These are phyloP conservation scores for Kalmusia sp. DNA, from an alignment of 2,329 filamentous ascomycete species.

Conservation along the genomic window DNA sequence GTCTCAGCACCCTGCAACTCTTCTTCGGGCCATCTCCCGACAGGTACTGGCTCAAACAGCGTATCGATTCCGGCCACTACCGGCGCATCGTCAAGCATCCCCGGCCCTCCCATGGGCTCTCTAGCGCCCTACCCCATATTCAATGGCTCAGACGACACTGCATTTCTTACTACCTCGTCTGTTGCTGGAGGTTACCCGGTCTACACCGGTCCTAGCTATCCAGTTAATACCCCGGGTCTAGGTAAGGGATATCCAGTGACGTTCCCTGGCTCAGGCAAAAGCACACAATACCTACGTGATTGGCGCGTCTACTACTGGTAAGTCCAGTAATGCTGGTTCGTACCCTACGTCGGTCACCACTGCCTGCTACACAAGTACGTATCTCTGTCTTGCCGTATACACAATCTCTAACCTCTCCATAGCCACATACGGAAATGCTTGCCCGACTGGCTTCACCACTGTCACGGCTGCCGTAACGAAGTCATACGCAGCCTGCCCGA, in stretches of 20 bases:
- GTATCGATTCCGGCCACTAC: not conserved
- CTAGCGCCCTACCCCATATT: not conserved
- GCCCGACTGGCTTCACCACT: conserved; percentile 44
- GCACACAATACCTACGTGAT: conserved; percentile 8
- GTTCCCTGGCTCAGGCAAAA: conserved; percentile 7
- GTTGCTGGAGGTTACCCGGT: conserved; percentile 4
- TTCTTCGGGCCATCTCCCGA: not conserved
- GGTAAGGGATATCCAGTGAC: conserved; percentile 4
- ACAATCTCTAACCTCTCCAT: not conserved
- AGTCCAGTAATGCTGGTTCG: conserved; percentile 19
- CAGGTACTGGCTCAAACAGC: not conserved
- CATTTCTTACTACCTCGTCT: not conserved
- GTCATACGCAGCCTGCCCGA: conserved; percentile 28
- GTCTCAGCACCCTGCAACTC: not conserved
- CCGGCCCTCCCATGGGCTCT: not conserved
- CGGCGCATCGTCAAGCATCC: not conserved
- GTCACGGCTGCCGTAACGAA: conserved; percentile 38
- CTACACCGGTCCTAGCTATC: conserved; percentile 11
- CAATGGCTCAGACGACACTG: not conserved
- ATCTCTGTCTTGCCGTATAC: not conserved
- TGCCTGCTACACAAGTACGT: conserved; percentile 28
- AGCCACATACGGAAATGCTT: conserved; percentile 44
- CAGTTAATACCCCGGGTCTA: not conserved
- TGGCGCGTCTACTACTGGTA: conserved; percentile 19
- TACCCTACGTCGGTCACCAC: conserved; percentile 21